Evolutionary conservation across 768 basidiomycete genomes (phyloP).

Genomic region (Sutorius australiensis): DNA sequence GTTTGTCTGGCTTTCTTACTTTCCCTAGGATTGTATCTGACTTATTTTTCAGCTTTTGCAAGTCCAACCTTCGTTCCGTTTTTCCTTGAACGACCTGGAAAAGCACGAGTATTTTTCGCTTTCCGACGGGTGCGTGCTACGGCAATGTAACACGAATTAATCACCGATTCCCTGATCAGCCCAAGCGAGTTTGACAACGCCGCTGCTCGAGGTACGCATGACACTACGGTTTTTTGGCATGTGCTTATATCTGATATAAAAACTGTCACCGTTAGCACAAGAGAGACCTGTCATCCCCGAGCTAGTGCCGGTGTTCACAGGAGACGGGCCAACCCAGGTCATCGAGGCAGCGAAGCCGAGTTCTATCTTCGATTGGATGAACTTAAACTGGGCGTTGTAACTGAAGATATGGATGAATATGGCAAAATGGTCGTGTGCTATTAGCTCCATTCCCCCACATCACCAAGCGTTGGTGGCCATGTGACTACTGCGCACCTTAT

Average conservation of each 20-base stretch:
- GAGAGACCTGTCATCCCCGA: conserved; percentile 16
- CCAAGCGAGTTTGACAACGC: conserved; percentile 23
- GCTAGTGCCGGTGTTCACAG: conserved; percentile 16
- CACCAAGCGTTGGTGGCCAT: conserved; percentile 1
- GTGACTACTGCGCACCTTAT: not conserved
- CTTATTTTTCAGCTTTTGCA: conserved; percentile 17
- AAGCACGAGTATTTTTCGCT: conserved; percentile 23
- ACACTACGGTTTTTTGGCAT: not conserved
- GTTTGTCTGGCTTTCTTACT: not conserved
- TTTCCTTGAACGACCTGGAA: conserved; percentile 19
- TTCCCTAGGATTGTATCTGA: not conserved
- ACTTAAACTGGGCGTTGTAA: conserved; percentile 11
- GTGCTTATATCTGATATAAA: conserved; percentile 5
- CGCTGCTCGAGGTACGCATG: conserved; percentile 18
- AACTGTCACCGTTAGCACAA: conserved; percentile 9
- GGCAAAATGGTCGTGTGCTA: not conserved
- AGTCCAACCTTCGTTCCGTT: conserved; percentile 12
- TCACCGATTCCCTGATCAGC: conserved; percentile 10
- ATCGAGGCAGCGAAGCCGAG: conserved; percentile 10
- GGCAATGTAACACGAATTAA: not conserved
- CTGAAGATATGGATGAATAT: conserved; percentile 9
- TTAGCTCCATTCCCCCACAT: not conserved
- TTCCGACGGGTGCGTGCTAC: conserved; percentile 18
- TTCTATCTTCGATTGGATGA: conserved; percentile 17
- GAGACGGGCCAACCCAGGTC: not conserved